Evolutionary conservation across 176 grass and related monocot genomes (phyloP).

Genomic region (Oryza punctata): DNA sequence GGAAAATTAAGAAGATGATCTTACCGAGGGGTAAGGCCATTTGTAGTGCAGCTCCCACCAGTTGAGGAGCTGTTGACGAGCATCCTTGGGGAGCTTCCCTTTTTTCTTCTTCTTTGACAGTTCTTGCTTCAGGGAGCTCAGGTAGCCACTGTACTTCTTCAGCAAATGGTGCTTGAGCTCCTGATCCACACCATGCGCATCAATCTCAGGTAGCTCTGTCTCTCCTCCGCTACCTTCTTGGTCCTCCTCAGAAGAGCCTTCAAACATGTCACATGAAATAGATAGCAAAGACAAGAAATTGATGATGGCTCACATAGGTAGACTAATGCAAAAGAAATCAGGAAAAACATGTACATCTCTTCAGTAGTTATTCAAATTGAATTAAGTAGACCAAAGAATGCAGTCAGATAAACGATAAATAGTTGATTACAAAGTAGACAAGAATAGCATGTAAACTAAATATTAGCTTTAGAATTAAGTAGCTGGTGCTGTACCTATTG

Average conservation of each 20-base stretch:
- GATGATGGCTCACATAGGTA: neutral
- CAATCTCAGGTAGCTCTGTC: constrained; percentile 75
- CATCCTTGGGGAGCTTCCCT: constrained; percentile 95
- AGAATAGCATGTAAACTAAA: neutral
- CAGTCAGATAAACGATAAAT: neutral
- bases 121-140: constrained; percentile 91
- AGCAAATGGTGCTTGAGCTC: constrained; percentile 96
- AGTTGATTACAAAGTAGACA: neutral
- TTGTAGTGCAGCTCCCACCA: constrained; percentile 99
- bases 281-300: constrained; percentile 1
- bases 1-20: neutral
- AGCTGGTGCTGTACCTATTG: neutral
- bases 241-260: constrained; percentile 92
- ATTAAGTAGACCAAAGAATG: neutral
- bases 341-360: neutral
- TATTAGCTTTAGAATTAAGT: neutral
- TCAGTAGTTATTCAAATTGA: neutral
- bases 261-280: constrained; percentile 27
- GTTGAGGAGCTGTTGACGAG: constrained; percentile 81
- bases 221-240: constrained; percentile 89
- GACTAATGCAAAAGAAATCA: neutral
- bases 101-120: constrained; percentile 99
- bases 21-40: constrained; percentile 97
- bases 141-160: constrained; percentile 97
- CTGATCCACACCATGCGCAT: constrained; percentile 76